Evolutionary conservation across 306 rosid genomes (phyloP).

Genomic region (Inga laurina): DNA sequence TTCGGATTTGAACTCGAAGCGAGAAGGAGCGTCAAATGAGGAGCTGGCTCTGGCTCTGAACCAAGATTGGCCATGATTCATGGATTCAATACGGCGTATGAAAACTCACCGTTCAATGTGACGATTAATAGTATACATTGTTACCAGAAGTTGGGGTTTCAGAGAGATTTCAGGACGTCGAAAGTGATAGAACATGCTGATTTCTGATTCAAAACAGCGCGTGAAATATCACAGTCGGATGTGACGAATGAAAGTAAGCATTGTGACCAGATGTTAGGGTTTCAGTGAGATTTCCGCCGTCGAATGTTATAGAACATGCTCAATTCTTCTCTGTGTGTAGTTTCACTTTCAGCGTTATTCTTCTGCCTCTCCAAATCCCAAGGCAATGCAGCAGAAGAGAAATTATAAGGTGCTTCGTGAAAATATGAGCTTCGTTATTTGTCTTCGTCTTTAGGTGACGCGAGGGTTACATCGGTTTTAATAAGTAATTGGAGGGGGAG

Average conservation of each 20-base stretch:
- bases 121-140: not conserved
- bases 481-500: no score
- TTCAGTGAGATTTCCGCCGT: not conserved
- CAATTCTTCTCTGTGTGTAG: not conserved
- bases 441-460: not conserved
- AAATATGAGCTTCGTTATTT: not conserved
- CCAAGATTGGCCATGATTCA: conserved; percentile 39
- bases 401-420: not conserved
- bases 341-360: not conserved
- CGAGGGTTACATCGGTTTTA: not conserved
- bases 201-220: not conserved
- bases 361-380: not conserved
- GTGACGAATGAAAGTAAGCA: not conserved
- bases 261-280: not conserved
- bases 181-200: not conserved
- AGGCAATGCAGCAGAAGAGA: not conserved
- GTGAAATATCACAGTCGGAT: not conserved
- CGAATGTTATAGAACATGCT: not conserved
- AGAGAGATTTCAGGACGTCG: not conserved
- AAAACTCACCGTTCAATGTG: not conserved
- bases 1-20: conserved; percentile 16
- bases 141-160: not conserved
- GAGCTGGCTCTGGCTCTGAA: conserved; percentile 27
- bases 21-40: not conserved
- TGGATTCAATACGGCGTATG: not conserved